phyloP scores from a whole-genome alignment of 352 stramenopile genomes.

The Phytophthora foliorum region DNA sequence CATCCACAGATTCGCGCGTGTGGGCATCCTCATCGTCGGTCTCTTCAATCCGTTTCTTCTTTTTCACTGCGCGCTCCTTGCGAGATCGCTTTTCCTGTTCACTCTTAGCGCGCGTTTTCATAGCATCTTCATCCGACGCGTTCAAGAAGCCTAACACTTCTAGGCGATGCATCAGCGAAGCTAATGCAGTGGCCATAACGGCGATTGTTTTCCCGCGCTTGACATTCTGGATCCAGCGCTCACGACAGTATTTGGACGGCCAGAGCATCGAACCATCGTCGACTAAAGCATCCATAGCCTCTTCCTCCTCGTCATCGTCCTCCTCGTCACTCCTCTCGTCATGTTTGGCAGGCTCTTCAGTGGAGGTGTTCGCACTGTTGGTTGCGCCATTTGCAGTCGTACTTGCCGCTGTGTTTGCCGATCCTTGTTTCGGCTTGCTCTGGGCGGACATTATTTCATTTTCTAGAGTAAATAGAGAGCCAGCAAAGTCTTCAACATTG shows the following conservation, averaged over 20 bases:
- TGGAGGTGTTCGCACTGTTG: slow-evolving; percentile 20
- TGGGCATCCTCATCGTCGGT: slow-evolving; percentile 55
- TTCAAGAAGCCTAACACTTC: slow-evolving; percentile 76
- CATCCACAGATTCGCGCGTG: slow-evolving; percentile 67
- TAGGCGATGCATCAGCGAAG: slow-evolving; percentile 73
- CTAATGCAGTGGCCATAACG: slow-evolving; percentile 66
- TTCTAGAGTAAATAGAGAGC: slow-evolving; percentile 66
- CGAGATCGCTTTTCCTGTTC: slow-evolving; percentile 78
- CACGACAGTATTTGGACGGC: slow-evolving; percentile 75
- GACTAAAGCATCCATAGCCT: slow-evolving; percentile 54
- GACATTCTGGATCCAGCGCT: slow-evolving; percentile 78
- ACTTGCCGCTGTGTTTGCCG: slow-evolving; percentile 9
- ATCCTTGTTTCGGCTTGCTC: slow-evolving; percentile 37
- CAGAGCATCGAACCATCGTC: slow-evolving; percentile 78
- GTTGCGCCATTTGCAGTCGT: slow-evolving; percentile 8
- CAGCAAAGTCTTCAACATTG: slow-evolving; percentile 50
- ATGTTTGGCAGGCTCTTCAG: slow-evolving; percentile 35
- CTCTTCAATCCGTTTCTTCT: slow-evolving; percentile 72
- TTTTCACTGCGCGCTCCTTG: slow-evolving; percentile 77
- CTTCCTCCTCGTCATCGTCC: slow-evolving; percentile 83
- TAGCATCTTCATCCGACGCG: slow-evolving; percentile 50
- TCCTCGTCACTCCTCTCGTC: slow-evolving; percentile 79
- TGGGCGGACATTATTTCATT: slow-evolving; percentile 72
- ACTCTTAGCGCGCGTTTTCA: slow-evolving; percentile 67
- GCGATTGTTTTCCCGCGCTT: slow-evolving; percentile 61